A percentile compares a stretch with the other conserved stretches of the same genome.
Conservation (phyloP, 768 basidiomycete species). For the Cyclocybe aegerita region DNA sequence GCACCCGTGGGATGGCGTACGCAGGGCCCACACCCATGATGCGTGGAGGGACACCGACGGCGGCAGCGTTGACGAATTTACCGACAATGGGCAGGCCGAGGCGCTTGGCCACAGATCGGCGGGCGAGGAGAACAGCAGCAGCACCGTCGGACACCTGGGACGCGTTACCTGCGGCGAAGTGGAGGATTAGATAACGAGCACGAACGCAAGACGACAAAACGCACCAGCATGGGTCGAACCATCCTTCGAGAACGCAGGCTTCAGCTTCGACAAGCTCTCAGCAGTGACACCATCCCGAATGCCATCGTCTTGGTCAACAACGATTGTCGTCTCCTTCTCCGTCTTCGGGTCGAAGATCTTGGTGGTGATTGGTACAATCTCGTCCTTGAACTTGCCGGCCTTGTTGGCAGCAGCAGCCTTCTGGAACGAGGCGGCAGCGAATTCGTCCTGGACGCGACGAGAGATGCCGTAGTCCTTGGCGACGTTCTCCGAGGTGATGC, state of each 20-base stretch:
- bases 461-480: conserved; percentile 74
- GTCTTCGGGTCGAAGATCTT: conserved; percentile 73
- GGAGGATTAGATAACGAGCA: neutral
- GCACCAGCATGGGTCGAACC: conserved; percentile 73
- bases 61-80: conserved; percentile 73
- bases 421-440: conserved; percentile 82
- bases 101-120: conserved; percentile 76
- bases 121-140: conserved; percentile 82
- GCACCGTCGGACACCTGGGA: conserved; percentile 93
- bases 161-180: conserved; percentile 54
- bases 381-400: conserved; percentile 76
- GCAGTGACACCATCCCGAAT: conserved; percentile 82
- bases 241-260: conserved; percentile 79
- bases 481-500: conserved; percentile 94
- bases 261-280: conserved; percentile 76
- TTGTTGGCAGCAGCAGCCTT: conserved; percentile 81
- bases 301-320: conserved; percentile 83
- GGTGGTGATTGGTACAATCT: conserved; percentile 81
- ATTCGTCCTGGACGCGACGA: conserved; percentile 78
- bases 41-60: conserved; percentile 80
- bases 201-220: conserved; percentile 8
- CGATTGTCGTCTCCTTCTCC: conserved; percentile 60
- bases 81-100: conserved; percentile 86
- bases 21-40: conserved; percentile 94
- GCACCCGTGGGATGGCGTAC: conserved; percentile 77